phyloP scores from a whole-genome alignment of 495 filamentous ascomycete genomes.

The Penicillium coffeae region DNA sequence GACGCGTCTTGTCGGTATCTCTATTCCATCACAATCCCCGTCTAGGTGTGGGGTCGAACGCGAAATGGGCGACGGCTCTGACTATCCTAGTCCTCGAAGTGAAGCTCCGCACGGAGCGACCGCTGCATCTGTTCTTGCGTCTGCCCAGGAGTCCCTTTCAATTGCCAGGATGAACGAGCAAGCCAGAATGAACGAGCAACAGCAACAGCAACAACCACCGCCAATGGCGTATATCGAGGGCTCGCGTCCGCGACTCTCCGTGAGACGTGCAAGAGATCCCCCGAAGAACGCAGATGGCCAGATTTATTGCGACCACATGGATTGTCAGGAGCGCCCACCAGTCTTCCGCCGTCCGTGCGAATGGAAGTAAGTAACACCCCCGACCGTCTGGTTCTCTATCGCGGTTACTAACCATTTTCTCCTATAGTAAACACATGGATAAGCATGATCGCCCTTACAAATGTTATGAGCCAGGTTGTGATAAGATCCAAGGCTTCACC shows the following conservation, averaged over 20 bases:
- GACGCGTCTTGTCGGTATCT: constrained; percentile 27
- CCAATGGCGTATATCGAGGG: constrained; percentile 25
- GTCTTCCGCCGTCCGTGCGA: constrained; percentile 81
- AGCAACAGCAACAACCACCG: too few species aligned
- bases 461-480: constrained; percentile 70
- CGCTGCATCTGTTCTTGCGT: constrained; percentile 35
- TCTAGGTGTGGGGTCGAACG: constrained; percentile 34
- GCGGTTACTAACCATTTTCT: constrained; percentile 8
- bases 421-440: constrained; percentile 85
- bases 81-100: constrained; percentile 51
- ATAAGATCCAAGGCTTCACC: constrained; percentile 88
- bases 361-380: constrained; percentile 68
- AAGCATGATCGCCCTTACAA: constrained; percentile 92
- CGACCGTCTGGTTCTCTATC: background rate
- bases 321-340: constrained; percentile 52
- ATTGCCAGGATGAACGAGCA: constrained; percentile 36
- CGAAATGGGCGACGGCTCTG: constrained; percentile 50
- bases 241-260: constrained; percentile 42
- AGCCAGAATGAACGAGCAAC: constrained; percentile 44
- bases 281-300: constrained; percentile 63
- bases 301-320: constrained; percentile 62
- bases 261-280: constrained; percentile 52
- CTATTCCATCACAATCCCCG: constrained; percentile 21
- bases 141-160: constrained; percentile 34
- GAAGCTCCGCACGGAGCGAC: constrained; percentile 42